Evolutionary conservation across 108 stramenopile species (phyloP).

Genomic region (Nitzschia inconspicua): DNA sequence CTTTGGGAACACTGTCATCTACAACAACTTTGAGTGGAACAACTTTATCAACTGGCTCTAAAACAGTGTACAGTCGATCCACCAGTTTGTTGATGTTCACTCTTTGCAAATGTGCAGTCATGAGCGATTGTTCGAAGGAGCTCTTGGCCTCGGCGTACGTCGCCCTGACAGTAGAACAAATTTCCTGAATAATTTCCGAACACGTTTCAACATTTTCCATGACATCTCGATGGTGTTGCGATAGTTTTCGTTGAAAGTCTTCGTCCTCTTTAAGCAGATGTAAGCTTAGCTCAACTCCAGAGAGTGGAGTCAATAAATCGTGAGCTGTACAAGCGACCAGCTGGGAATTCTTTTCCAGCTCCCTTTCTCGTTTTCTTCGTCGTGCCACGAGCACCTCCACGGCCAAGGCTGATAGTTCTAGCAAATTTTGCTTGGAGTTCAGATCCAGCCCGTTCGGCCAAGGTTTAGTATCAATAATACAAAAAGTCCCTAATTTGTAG

Average conservation of each 20-base stretch:
- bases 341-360: constrained; percentile 36
- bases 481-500: constrained; percentile 75
- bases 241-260: constrained; percentile 23
- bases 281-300: constrained; percentile 51
- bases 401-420: constrained; percentile 62
- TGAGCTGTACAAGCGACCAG: constrained; percentile 68
- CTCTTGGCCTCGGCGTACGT: constrained; percentile 37
- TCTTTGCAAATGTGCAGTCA: constrained; percentile 4
- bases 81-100: constrained; percentile 36
- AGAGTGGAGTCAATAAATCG: constrained; percentile 66
- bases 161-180: constrained; percentile 42
- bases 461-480: constrained; percentile 74
- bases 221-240: constrained; percentile 34
- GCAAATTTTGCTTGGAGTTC: constrained; percentile 60
- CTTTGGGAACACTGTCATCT: constrained; percentile 39
- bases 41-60: constrained; percentile 42
- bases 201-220: constrained; percentile 37
- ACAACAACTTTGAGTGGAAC: constrained; percentile 43
- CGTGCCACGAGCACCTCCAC: constrained; percentile 60
- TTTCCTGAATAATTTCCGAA: constrained; percentile 46
- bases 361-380: constrained; percentile 30
- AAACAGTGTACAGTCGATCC: constrained; percentile 34
- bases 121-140: constrained; percentile 13
- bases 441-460: constrained; percentile 50
- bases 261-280: constrained; percentile 48